Conservation (phyloP, 192 early-diverging fungal genomes). For the Podila horticola region DNA sequence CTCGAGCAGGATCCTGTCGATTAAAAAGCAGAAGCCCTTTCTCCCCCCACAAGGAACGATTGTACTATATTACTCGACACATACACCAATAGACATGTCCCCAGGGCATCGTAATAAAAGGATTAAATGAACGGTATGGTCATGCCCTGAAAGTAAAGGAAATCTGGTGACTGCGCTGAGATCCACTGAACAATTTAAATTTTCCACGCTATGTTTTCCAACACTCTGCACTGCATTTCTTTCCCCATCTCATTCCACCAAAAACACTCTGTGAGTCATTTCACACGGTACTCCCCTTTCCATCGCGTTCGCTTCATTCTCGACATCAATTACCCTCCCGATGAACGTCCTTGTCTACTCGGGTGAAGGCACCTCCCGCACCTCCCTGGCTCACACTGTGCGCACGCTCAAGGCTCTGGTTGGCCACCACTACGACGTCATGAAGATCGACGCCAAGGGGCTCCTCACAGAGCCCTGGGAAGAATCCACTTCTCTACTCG, state of each 20-base stretch:
- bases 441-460: conserved; percentile 78
- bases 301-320: neutral
- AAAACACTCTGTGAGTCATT: too few relatives aligned
- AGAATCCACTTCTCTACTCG: conserved; percentile 83
- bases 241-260: neutral
- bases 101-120: neutral
- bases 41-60: neutral
- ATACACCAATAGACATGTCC: neutral
- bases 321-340: neutral
- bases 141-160: too few relatives aligned
- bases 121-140: neutral
- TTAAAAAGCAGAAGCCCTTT: neutral
- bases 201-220: neutral
- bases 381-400: conserved; percentile 70
- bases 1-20: conserved; percentile 44
- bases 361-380: conserved; percentile 77
- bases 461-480: conserved; percentile 88
- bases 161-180: neutral
- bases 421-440: conserved; percentile 87
- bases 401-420: conserved; percentile 80
- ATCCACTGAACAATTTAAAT: neutral
- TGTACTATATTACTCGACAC: neutral
- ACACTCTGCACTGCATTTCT: neutral
- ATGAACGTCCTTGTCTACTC: conserved; percentile 90
- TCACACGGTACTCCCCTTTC: neutral